A percentile compares a stretch with the other conserved stretches of the same genome.
phyloP scores from a whole-genome alignment of 768 basidiomycete genomes.

The Phlegmacium glaucopus region DNA sequence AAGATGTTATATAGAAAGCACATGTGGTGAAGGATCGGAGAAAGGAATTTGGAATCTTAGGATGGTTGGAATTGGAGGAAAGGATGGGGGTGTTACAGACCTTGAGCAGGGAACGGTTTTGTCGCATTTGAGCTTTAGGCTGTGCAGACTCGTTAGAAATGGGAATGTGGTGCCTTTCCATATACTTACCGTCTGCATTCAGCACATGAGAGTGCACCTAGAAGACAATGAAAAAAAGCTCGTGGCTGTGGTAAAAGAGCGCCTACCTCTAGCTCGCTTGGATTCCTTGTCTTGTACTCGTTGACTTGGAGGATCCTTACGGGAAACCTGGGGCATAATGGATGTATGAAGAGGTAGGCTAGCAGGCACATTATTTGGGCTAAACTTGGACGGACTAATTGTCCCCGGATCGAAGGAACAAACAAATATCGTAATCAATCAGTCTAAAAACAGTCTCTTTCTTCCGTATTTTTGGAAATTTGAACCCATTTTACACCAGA shows the following conservation, averaged over 20 bases:
- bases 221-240: not conserved
- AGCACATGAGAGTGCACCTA: conserved; percentile 55
- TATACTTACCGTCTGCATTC: conserved; percentile 57
- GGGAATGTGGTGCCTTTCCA: not conserved
- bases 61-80: not conserved
- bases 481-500: too few species aligned
- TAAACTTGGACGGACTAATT: too few species aligned
- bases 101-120: conserved; percentile 62
- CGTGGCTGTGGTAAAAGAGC: not conserved
- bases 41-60: not conserved
- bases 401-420: too few species aligned
- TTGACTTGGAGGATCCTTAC: conserved; percentile 42
- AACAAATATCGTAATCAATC: too few species aligned
- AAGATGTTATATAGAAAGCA: too few species aligned
- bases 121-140: conserved; percentile 72
- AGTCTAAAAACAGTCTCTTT: too few species aligned
- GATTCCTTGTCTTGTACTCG: conserved; percentile 63
- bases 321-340: conserved; percentile 48
- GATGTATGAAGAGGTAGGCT: conserved; percentile 2
- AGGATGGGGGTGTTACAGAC: conserved; percentile 18
- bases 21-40: not conserved
- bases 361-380: conserved; percentile 7
- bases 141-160: conserved; percentile 18
- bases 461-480: too few species aligned
- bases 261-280: conserved; percentile 55